phyloP scores from a whole-genome alignment of 495 filamentous ascomycete species.

The Penicillium daleae region DNA sequence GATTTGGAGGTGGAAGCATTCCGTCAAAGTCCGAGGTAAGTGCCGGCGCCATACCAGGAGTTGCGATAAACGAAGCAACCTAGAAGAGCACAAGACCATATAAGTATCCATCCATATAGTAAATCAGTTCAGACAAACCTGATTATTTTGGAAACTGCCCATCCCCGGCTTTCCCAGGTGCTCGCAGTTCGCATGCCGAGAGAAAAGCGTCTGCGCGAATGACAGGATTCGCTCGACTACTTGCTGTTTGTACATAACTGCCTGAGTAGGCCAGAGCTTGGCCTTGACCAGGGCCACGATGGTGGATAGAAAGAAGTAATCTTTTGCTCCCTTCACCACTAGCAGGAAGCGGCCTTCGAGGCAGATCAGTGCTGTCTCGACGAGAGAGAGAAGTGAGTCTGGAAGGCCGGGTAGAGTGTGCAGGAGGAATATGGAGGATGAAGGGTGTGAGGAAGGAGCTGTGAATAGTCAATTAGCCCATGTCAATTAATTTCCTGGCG shows the following conservation, averaged over 20 bases:
- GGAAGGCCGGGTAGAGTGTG: constrained; percentile 40
- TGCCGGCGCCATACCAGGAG: constrained; percentile 31
- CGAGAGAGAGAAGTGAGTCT: constrained; percentile 42
- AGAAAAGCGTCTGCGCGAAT: constrained; percentile 45
- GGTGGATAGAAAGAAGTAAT: constrained; percentile 51
- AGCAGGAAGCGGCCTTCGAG: constrained; percentile 41
- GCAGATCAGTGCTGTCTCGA: constrained; percentile 39
- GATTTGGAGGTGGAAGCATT: constrained; percentile 28
- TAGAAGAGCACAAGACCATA: constrained; percentile 3
- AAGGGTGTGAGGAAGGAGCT: constrained; percentile 17
- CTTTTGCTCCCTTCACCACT: constrained; percentile 49
- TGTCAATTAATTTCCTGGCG: neutral
- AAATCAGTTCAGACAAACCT: constrained; percentile 24
- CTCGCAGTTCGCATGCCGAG: constrained; percentile 41
- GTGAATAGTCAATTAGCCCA: neutral
- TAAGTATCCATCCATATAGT: neutral
- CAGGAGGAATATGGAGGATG: constrained; percentile 29
- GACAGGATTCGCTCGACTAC: constrained; percentile 44
- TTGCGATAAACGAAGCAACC: constrained; percentile 33
- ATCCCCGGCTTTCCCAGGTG: constrained; percentile 42
- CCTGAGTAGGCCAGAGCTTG: constrained; percentile 43
- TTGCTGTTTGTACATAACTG: constrained; percentile 42
- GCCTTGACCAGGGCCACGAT: constrained; percentile 46
- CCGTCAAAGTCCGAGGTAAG: constrained; percentile 34
- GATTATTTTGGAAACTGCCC: constrained; percentile 41